Percentiles rank a stretch among this genome's conserved stretches.
These are phyloP conservation scores for Leucogyrophana mollusca DNA, from an alignment of 768 basidiomycete genomes.

Conservation along the genomic window DNA sequence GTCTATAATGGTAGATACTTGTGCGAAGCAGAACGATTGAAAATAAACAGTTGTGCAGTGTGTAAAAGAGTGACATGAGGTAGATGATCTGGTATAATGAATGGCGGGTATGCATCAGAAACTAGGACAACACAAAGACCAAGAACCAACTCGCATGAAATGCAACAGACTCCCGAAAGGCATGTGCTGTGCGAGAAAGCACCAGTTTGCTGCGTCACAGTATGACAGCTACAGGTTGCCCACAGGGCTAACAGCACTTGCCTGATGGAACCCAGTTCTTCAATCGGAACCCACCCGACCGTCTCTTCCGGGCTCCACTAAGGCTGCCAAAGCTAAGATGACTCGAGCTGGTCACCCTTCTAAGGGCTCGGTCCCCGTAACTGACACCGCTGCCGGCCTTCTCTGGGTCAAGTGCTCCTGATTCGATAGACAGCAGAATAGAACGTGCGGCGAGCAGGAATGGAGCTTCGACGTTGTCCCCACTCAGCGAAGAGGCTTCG, in stretches of 20 bases:
- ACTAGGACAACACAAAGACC: slow-evolving; percentile 1
- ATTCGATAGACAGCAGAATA: slow-evolving; percentile 88
- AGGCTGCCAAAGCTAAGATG: slow-evolving; percentile 84
- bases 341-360: slow-evolving; percentile 89
- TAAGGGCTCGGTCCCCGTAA: slow-evolving; percentile 91
- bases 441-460: slow-evolving; percentile 86
- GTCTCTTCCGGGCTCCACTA: slow-evolving; percentile 61
- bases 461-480: slow-evolving; percentile 93
- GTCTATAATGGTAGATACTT: slow-evolving; percentile 19
- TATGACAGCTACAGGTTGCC: not conserved
- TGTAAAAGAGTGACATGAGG: slow-evolving; percentile 5
- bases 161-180: slow-evolving; percentile 15
- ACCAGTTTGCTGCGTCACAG: no score
- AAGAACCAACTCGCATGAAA: not conserved
- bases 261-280: slow-evolving; percentile 61
- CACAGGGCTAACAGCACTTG: slow-evolving; percentile 58
- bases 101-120: slow-evolving; percentile 23
- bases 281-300: slow-evolving; percentile 56
- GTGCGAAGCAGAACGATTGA: slow-evolving; percentile 13
- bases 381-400: slow-evolving; percentile 93
- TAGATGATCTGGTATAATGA: slow-evolving; percentile 16
- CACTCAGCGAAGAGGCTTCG: slow-evolving; percentile 88
- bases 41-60: slow-evolving; percentile 11
- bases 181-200: no score
- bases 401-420: slow-evolving; percentile 88